Percentiles rank a stretch among this genome's conserved stretches.
These are phyloP conservation scores for Penicillium sp. DNA, from an alignment of 2,329 filamentous ascomycete genomes.

Conservation along the genomic window DNA sequence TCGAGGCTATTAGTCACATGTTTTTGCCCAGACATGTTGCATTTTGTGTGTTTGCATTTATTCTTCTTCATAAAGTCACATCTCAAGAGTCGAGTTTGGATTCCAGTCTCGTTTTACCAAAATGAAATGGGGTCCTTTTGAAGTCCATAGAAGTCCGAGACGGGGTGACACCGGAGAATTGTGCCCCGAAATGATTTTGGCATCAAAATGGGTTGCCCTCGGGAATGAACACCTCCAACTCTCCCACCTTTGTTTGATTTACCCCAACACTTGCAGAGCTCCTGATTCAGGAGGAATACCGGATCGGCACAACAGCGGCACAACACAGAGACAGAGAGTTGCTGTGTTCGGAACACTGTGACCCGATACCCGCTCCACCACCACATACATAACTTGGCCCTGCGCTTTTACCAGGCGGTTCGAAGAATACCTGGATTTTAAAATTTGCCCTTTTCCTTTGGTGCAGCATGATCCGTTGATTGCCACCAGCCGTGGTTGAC, in stretches of 20 bases:
- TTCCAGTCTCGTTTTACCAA: not conserved
- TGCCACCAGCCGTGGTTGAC: not conserved
- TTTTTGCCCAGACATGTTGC: not conserved
- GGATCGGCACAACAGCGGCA: constrained; percentile 15
- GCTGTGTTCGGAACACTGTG: constrained; percentile 26
- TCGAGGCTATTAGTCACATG: not conserved
- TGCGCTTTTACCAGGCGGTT: too few relatives aligned
- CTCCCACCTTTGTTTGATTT: not conserved
- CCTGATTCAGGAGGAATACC: not conserved
- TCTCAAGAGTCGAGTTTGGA: not conserved
- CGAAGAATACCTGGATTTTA: not conserved
- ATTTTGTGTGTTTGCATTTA: too few relatives aligned
- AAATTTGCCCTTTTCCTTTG: not conserved
- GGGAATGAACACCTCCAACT: not conserved
- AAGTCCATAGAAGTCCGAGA: not conserved
- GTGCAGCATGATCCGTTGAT: constrained; percentile 6
- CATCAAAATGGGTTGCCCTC: not conserved
- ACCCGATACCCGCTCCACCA: constrained; percentile 19
- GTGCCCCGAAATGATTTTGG: not conserved
- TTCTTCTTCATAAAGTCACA: not conserved
- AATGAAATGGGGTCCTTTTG: not conserved
- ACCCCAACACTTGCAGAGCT: not conserved
- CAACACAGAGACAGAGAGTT: constrained; percentile 14
- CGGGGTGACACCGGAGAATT: not conserved
- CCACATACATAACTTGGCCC: constrained; percentile 9